Conservation (phyloP, 805 yeast genomes). For the Wickerhamomyces subpelliculosus region DNA sequence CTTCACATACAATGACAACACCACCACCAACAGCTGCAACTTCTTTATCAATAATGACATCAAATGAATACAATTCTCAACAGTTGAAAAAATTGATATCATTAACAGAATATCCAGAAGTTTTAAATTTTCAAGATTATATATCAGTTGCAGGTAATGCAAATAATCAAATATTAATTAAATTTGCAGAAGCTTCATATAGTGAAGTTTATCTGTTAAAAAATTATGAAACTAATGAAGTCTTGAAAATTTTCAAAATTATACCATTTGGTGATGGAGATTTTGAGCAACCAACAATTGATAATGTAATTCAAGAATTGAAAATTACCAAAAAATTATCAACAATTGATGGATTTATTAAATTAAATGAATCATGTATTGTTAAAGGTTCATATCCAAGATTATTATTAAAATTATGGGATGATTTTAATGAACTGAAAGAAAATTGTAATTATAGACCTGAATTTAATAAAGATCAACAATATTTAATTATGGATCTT, state of each 20-base stretch:
- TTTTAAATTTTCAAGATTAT: constrained; percentile 26
- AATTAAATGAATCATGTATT: constrained; percentile 35
- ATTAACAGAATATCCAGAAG: constrained; percentile 27
- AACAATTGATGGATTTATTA: constrained; percentile 35
- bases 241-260: constrained; percentile 36
- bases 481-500: constrained; percentile 28
- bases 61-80: constrained; percentile 25
- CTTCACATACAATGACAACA: background rate
- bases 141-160: constrained; percentile 8
- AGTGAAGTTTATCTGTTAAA: constrained; percentile 35
- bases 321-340: constrained; percentile 34
- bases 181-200: constrained; percentile 41
- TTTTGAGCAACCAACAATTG: constrained; percentile 33
- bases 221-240: constrained; percentile 15
- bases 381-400: constrained; percentile 41
- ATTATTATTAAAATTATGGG: constrained; percentile 37
- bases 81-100: constrained; percentile 27
- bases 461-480: constrained; percentile 24
- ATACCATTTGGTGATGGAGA: constrained; percentile 45
- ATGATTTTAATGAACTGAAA: constrained; percentile 25
- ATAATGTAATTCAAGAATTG: constrained; percentile 41
- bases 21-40: too few species aligned
- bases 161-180: constrained; percentile 23
- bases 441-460: constrained; percentile 33
- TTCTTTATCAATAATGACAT: constrained; percentile 25